Base-by-base conservation (phyloP, 129 eudicot genomes). In the Escallonia herrerae region DNA sequence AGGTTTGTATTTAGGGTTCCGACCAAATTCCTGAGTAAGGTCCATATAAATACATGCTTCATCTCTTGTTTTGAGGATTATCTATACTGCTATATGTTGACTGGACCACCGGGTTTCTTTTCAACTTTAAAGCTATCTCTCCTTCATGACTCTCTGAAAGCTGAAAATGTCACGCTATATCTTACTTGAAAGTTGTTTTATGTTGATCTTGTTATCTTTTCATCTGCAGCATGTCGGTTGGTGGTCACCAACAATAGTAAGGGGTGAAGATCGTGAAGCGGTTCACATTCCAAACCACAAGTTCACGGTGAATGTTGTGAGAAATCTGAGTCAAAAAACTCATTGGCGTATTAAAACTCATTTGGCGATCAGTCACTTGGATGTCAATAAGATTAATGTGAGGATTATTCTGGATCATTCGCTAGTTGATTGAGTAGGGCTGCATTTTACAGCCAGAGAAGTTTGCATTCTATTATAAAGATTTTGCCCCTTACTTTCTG, bases 241-340 rank as follows among this genome's bases (percentile, higher is more conserved):
- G 98, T 91, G 98, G 98, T 87, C 98, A 40, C 98, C 98, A 62
- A 91, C 98, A 66, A 76, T 91, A 42, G 69, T 91, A 72, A 79
- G 98, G 77, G 98, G 98, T 48, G 98, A 91, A 71, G 95, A 91
- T 63, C 96, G 98, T 81, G 98, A 91, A 81, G 98, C 98, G 22
- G 86, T 91, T 56, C 95, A 91, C 82, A 87, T 91, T 65, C 98
- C 98, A 43, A 91, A 91, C 66, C 95, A 87, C 76, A 87, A 91
- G 79, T 88, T 91, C 62, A 87, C 98, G 0, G 86, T 91, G 81
- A 91, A 85, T 78, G 91, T 91, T 67, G 95, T 91, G 73, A 81
- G 98, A 69, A 91, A 91, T 80, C 88, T 91, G 65, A 85, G 74
- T 65, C 98, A 91, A 49, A 91, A 88, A 82, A 87, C 96, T 85